Base-by-base conservation (phyloP, 768 basidiomycete species). In the Rhizopogon vinicolor region DNA sequence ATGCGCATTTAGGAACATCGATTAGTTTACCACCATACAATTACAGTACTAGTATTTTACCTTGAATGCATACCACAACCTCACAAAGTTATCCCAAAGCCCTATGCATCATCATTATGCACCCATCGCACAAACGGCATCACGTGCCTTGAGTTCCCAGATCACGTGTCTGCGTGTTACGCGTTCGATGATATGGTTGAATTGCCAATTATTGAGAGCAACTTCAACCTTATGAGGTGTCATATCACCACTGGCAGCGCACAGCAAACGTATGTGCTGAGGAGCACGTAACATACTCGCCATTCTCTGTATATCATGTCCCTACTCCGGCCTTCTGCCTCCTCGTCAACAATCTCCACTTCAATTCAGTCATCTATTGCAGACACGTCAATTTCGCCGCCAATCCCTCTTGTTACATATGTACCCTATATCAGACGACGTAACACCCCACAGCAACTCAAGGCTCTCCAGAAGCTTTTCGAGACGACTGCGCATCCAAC, bases 401-500 rank as follows among this genome's bases (percentile, higher is more conserved):
- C 48, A 22, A 49, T 25, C 9, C 2, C 48, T n/a, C 19, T 9
- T 49, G 35, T n/a, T 37, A 19, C 14, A 49, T 54, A 60, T 51
- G 64, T 71, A 31, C 67, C 67, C 16, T 69, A 72, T 53, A 28
- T 53, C 42, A 64, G 70, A 54, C 64, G 70, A 3, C 65, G 69
- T 8, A 72, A 68, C 58, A 64, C 67, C 4, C 65, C 63, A 2
- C 63, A 68, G 4, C 75, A 78, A 52, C 62, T 73, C 9, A 51
- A 65, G 39, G 66, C 63, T 43, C 72, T 78, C 41, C 63, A 74
- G 4, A 57, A 64, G 1, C 31, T 74, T 7, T 78, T 76, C 54
- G 62, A 72, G 18, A 43, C 56, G 1, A 72, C 67, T 9, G 68
- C 73, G 1, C 77, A 78, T 50, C 77, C 77, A 7, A 67, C 75